Percentiles rank a stretch among this genome's conserved stretches.
phyloP scores from a whole-genome alignment of 768 basidiomycete species.

The Russula virescens region DNA sequence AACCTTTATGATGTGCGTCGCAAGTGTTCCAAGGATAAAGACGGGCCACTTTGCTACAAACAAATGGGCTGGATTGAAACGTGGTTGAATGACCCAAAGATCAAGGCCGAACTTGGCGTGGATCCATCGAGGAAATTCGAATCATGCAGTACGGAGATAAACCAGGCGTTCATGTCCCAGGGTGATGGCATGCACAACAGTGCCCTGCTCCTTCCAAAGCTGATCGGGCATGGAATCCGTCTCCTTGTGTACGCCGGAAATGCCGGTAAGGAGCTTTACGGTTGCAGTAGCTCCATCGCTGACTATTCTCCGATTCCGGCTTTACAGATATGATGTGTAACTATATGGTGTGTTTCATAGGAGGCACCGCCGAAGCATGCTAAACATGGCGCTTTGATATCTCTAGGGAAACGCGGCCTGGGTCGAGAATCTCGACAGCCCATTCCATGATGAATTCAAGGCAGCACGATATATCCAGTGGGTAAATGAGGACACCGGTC shows the following conservation, averaged over 20 bases:
- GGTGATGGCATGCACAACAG: conserved; percentile 88
- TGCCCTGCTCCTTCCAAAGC: conserved; percentile 67
- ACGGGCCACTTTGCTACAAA: conserved; percentile 56
- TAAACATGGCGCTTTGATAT: background rate
- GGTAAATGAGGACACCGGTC: conserved; percentile 47
- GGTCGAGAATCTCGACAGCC: conserved; percentile 57
- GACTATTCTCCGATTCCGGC: background rate
- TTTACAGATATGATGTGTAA: conserved; percentile 74
- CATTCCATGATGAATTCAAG: conserved; percentile 58
- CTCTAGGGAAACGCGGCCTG: conserved; percentile 73
- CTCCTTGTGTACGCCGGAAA: conserved; percentile 88
- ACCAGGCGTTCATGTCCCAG: conserved; percentile 71
- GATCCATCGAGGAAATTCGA: conserved; percentile 52
- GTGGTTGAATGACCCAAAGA: conserved; percentile 73
- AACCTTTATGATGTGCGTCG: conserved; percentile 88
- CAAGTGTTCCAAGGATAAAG: conserved; percentile 57
- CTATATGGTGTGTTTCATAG: conserved; percentile 48
- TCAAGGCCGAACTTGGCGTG: conserved; percentile 78
- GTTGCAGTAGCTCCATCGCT: background rate
- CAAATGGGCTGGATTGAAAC: conserved; percentile 85
- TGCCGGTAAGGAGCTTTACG: conserved; percentile 40
- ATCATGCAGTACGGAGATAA: conserved; percentile 75
- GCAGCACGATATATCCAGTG: conserved; percentile 47
- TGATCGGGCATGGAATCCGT: conserved; percentile 77
- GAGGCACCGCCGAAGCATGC: background rate